A percentile compares a stretch with the other conserved stretches of the same genome.
Evolutionary conservation across 2,329 filamentous ascomycete genomes (phyloP).

Genomic region (Knufia fluminis): DNA sequence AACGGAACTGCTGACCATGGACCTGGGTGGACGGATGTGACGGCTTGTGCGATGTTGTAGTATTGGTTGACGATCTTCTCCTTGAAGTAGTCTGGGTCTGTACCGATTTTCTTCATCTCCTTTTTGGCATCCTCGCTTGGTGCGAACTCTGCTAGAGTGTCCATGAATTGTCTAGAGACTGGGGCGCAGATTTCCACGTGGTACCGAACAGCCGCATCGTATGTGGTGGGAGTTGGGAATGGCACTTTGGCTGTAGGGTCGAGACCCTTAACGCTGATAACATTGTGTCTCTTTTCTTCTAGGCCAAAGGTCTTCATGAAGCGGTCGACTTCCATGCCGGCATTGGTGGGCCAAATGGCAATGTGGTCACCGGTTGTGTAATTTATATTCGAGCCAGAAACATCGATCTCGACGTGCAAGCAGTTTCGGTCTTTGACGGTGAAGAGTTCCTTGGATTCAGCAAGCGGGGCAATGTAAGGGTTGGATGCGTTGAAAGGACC

Average conservation of each 20-base stretch:
- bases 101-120: constrained; percentile 79
- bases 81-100: constrained; percentile 92
- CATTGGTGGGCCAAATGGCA: constrained; percentile 92
- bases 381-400: constrained; percentile 76
- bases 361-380: constrained; percentile 98
- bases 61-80: constrained; percentile 70
- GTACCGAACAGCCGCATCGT: constrained; percentile 85
- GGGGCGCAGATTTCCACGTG: constrained; percentile 95
- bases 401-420: constrained; percentile 88
- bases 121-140: constrained; percentile 76
- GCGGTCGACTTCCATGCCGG: constrained; percentile 82
- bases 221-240: constrained; percentile 94
- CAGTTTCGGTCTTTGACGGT: constrained; percentile 85
- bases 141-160: constrained; percentile 78
- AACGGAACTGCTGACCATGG: constrained; percentile 83
- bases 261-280: constrained; percentile 80
- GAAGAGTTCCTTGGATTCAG: constrained; percentile 85
- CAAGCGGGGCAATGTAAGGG: constrained; percentile 90
- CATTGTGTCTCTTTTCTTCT: constrained; percentile 64
- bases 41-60: constrained; percentile 80
- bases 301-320: constrained; percentile 75
- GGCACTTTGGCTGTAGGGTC: constrained; percentile 95
- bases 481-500: constrained; percentile 95
- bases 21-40: constrained; percentile 62
- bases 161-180: constrained; percentile 90